Base-by-base conservation (phyloP, 208 protist species). In the Trypanosoma melophagium region DNA sequence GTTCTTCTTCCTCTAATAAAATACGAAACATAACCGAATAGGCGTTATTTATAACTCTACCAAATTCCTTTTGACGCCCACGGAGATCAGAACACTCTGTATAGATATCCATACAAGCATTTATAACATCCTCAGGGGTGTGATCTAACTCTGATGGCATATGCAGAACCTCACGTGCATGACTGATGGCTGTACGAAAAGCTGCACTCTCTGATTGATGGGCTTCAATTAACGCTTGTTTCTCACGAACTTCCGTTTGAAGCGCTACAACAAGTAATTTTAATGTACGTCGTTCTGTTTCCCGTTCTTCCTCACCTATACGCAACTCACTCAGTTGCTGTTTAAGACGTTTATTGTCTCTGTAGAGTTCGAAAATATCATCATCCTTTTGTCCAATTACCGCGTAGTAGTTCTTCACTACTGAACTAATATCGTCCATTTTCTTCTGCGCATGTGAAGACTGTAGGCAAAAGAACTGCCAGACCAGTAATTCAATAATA, bases 321-420 rank as follows among this genome's bases (percentile, higher is more conserved):
- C 82, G 64, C 25, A 65, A 66, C 17, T 80, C 81, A 63, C 87
- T 77, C 35, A 86, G 71, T n/a, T 89, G 61, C n/a, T 57, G 60
- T 40, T 78, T 76, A 74, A 92, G 74, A 13, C 80, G 77, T 60
- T 81, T 85, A 66, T 95, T 92, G 55, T 90, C 86, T 25, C 75
- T 75, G 65, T 83, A 94, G 16, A 92, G 55, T 31, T 81, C 76
- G 45, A 91, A 84, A 4, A 90, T 90, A 60, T 94, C 88, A 13
- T 82, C 73, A 61, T 94, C 88, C 60, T 94, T 94, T 28, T 79
- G 76, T 10, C 69, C 74, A 52, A 94, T 74, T 9, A 87, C 78
- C n/a, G 56, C 77, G 24, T 91, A 85, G 75, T 90, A 94, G 61
- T 81, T 78, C 17, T 82, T 79, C 31, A 94, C 67, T 42, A 90